These are phyloP conservation scores for Phytophthora niederhauseri DNA, from an alignment of 352 stramenopile species.

Conservation along the genomic window DNA sequence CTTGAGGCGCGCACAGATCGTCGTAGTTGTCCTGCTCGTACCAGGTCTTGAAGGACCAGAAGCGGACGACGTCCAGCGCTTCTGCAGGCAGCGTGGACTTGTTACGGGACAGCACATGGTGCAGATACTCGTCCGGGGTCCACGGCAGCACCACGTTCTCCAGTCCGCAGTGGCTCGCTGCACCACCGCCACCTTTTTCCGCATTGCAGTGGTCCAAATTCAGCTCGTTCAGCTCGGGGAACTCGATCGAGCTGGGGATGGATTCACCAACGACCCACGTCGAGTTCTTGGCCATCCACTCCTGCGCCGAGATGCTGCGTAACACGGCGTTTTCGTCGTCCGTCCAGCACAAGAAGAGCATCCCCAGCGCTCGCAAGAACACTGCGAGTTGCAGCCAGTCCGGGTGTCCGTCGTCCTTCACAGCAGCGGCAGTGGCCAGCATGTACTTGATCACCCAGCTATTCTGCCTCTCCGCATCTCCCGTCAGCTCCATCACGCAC, in stretches of 20 bases:
- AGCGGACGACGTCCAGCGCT: slow-evolving; percentile 64
- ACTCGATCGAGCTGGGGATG: slow-evolving; percentile 70
- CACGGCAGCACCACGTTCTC: slow-evolving; percentile 61
- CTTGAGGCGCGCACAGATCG: slow-evolving; percentile 47
- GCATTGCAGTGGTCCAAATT: slow-evolving; percentile 62
- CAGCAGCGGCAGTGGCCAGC: slow-evolving; percentile 61
- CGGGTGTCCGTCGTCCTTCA: slow-evolving; percentile 70
- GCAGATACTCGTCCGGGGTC: slow-evolving; percentile 84
- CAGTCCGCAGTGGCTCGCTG: slow-evolving; percentile 32
- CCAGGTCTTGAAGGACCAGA: slow-evolving; percentile 82
- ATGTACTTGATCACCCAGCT: slow-evolving; percentile 82
- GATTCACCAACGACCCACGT: slow-evolving; percentile 67
- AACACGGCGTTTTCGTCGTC: slow-evolving; percentile 71
- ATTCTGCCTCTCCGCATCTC: slow-evolving; percentile 42
- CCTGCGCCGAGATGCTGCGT: slow-evolving; percentile 69
- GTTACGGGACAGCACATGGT: slow-evolving; percentile 68
- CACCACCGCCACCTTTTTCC: slow-evolving; percentile 17
- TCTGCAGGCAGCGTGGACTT: slow-evolving; percentile 64
- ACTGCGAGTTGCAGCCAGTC: slow-evolving; percentile 83
- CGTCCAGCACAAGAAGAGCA: slow-evolving; percentile 81
- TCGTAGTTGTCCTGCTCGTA: slow-evolving; percentile 61
- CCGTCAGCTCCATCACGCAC: slow-evolving; percentile 64
- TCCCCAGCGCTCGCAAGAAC: slow-evolving; percentile 74
- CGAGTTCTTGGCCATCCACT: slow-evolving; percentile 70
- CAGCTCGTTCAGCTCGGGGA: slow-evolving; percentile 64